These are phyloP conservation scores for Cladosporium sp. DNA, from an alignment of 2,329 filamentous ascomycete genomes.

Conservation along the genomic window DNA sequence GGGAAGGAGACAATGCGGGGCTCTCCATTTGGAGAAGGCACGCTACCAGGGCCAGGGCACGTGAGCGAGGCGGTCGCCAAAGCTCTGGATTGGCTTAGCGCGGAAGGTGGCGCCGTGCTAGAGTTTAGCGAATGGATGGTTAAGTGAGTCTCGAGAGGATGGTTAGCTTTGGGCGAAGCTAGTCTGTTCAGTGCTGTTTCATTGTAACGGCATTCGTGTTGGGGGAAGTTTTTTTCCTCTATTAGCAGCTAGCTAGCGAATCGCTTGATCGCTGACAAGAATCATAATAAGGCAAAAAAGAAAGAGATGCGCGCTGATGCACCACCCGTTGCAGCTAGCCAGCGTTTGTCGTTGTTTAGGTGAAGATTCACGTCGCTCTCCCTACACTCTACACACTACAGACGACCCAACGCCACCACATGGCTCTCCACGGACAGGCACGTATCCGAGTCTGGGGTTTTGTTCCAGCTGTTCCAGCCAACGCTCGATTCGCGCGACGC, in stretches of 20 bases:
- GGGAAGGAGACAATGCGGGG: slow-evolving; percentile 10
- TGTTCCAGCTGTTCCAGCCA: background rate
- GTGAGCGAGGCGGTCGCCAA: slow-evolving; percentile 6
- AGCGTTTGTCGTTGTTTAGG: background rate
- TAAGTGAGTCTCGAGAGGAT: too few relatives aligned
- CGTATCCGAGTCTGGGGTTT: slow-evolving; percentile 6
- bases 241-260: too few relatives aligned
- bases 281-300: too few relatives aligned
- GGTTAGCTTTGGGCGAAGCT: too few relatives aligned
- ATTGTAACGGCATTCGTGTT: too few relatives aligned
- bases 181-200: too few relatives aligned
- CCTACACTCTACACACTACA: background rate
- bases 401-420: background rate
- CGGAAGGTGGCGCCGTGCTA: slow-evolving; percentile 1
- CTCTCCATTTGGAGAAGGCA: slow-evolving; percentile 7
- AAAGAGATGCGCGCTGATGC: too few relatives aligned
- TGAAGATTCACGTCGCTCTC: background rate
- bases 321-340: too few relatives aligned
- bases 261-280: background rate
- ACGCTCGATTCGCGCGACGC: slow-evolving; percentile 2
- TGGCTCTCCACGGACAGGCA: slow-evolving; percentile 1
- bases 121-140: background rate
- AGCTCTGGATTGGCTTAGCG: slow-evolving; percentile 9
- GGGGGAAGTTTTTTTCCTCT: too few relatives aligned
- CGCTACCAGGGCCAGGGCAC: background rate